These are phyloP conservation scores for Neoboletus brunneissimus DNA, from an alignment of 768 basidiomycete genomes.

Conservation along the genomic window DNA sequence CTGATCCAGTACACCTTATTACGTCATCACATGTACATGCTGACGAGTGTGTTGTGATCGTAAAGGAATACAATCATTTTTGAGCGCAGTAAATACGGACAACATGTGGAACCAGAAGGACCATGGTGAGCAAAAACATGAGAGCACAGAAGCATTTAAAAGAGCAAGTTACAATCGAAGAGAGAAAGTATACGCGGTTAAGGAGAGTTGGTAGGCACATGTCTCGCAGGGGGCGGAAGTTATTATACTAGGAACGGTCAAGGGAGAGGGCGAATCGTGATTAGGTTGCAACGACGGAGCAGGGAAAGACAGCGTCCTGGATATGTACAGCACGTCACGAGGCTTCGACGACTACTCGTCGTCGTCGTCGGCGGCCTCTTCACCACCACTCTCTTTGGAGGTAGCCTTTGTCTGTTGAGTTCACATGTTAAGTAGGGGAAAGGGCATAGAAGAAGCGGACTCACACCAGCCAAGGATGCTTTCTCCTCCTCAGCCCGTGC, in stretches of 20 bases:
- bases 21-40: neutral
- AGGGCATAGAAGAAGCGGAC: constrained; percentile 12
- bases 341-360: constrained; percentile 35
- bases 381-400: constrained; percentile 40
- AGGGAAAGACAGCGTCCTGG: constrained; percentile 15
- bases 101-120: constrained; percentile 25
- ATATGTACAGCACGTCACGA: constrained; percentile 12
- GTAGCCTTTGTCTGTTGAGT: constrained; percentile 27
- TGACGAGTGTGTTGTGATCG: constrained; percentile 14
- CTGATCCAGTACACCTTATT: neutral
- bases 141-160: constrained; percentile 25
- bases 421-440: neutral
- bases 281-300: constrained; percentile 17
- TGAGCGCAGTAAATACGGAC: constrained; percentile 26
- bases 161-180: constrained; percentile 22
- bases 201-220: constrained; percentile 25
- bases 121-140: constrained; percentile 22
- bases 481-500: constrained; percentile 82
- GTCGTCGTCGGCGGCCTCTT: constrained; percentile 38
- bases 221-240: constrained; percentile 24
- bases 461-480: constrained; percentile 39
- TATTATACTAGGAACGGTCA: constrained; percentile 21
- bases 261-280: constrained; percentile 6
- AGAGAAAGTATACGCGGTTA: constrained; percentile 6
- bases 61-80: constrained; percentile 33